Conservation (phyloP, 495 filamentous ascomycete genomes). For the Talaromyces proteolyticus region DNA sequence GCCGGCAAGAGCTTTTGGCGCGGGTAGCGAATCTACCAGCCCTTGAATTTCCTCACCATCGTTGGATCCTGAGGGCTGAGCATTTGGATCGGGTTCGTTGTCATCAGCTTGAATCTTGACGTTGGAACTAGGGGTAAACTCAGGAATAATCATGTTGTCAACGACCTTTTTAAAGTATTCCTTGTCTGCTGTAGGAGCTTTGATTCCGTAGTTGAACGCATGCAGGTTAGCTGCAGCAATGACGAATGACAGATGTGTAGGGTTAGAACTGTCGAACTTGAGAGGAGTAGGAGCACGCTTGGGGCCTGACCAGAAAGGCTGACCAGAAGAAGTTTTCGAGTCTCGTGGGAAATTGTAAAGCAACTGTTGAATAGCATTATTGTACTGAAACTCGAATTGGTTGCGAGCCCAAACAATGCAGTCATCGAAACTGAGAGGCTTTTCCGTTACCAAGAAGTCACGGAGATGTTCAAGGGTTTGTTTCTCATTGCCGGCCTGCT, state of each 20-base stretch:
- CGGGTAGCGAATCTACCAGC: conserved; percentile 62
- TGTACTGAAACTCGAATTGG: conserved; percentile 95
- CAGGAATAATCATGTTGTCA: conserved; percentile 91
- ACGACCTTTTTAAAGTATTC: conserved; percentile 69
- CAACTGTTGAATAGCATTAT: conserved; percentile 93
- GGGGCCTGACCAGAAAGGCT: conserved; percentile 96
- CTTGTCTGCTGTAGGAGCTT: conserved; percentile 59
- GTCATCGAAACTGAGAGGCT: conserved; percentile 89
- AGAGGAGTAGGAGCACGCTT: conserved; percentile 94
- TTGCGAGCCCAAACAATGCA: conserved; percentile 91
- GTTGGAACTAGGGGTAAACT: conserved; percentile 84
- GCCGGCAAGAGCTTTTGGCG: conserved; percentile 71
- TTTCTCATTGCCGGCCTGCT: conserved; percentile 95
- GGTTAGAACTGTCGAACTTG: conserved; percentile 78
- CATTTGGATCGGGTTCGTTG: conserved; percentile 91
- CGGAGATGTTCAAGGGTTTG: conserved; percentile 85
- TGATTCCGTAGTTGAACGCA: conserved; percentile 97
- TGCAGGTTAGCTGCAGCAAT: conserved; percentile 88
- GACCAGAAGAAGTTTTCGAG: conserved; percentile 76
- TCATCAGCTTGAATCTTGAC: conserved; percentile 98
- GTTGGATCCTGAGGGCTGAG: conserved; percentile 46
- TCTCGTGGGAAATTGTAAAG: conserved; percentile 98
- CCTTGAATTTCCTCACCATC: conserved; percentile 68
- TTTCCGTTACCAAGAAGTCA: conserved; percentile 87
- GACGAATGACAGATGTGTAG: conserved; percentile 80